These are phyloP conservation scores for Vitis cinerea DNA, from an alignment of 164 flowering plant genomes.

Conservation along the genomic window DNA sequence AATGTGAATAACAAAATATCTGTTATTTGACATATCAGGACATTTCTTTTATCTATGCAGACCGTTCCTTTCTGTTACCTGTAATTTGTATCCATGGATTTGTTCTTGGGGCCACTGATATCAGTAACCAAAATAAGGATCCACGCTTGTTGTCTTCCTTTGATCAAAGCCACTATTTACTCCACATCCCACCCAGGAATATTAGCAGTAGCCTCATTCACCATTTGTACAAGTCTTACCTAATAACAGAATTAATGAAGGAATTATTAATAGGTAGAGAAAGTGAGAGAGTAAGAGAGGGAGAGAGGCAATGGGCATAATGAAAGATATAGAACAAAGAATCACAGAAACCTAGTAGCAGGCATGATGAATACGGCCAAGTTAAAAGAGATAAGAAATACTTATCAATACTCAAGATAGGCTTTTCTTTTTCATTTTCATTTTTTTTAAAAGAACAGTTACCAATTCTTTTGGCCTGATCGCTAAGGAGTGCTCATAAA, in stretches of 20 bases:
- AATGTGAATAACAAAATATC: not conserved
- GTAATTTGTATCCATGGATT: not conserved
- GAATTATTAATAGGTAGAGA: not conserved
- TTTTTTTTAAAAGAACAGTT: too few species aligned
- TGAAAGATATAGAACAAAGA: not conserved
- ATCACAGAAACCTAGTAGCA: too few species aligned
- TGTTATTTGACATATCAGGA: not conserved
- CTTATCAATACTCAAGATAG: too few species aligned
- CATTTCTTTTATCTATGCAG: not conserved
- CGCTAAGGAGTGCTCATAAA: too few species aligned
- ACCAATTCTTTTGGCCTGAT: too few species aligned
- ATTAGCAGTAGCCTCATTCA: constrained; percentile 27
- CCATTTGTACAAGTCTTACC: constrained; percentile 27
- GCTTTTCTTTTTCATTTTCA: too few species aligned
- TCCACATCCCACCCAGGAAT: constrained; percentile 22
- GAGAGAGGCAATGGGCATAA: not conserved
- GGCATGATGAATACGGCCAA: too few species aligned
- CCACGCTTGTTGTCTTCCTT: not conserved
- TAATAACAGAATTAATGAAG: constrained; percentile 18
- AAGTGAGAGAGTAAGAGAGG: not conserved
- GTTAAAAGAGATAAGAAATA: too few species aligned
- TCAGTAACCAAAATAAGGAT: not conserved
- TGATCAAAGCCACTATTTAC: constrained; percentile 7
- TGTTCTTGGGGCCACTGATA: not conserved
- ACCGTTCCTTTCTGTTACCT: constrained; percentile 3